These are phyloP conservation scores for Pyrenula massariospora DNA, from an alignment of 495 filamentous ascomycete species.

Conservation along the genomic window DNA sequence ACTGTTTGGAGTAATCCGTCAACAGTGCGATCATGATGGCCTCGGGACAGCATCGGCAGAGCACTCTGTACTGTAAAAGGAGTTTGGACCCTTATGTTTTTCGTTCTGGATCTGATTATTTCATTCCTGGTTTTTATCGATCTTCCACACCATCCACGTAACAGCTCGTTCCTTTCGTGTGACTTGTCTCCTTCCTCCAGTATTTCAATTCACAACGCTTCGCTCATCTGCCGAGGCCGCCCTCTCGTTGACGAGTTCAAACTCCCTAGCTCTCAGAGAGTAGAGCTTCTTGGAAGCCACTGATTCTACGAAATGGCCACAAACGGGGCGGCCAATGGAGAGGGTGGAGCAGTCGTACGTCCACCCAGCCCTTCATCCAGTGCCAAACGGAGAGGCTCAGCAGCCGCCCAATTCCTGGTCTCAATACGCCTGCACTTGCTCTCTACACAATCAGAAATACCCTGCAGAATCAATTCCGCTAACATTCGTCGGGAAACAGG, in stretches of 20 bases:
- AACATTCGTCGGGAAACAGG: conserved; percentile 4
- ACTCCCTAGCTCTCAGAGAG: too few relatives aligned
- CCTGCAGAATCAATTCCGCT: too few relatives aligned
- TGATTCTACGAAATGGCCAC: background rate
- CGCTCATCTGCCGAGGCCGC: background rate
- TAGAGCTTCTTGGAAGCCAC: background rate
- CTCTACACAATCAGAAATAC: background rate
- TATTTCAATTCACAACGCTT: background rate
- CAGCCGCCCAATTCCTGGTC: background rate
- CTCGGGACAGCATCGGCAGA: background rate
- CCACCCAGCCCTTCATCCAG: background rate
- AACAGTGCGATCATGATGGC: background rate
- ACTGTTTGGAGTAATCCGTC: background rate
- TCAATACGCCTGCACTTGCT: background rate
- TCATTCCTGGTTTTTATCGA: background rate
- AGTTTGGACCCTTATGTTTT: background rate
- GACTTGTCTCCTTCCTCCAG: background rate
- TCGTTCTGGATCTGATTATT: background rate
- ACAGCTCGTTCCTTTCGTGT: background rate
- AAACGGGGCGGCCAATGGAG: background rate
- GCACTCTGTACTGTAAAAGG: background rate
- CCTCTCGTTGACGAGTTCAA: background rate
- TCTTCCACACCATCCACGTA: too few relatives aligned
- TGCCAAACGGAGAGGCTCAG: background rate
- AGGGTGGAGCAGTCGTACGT: background rate